Percentiles rank a stretch among this genome's conserved stretches.
Conservation (phyloP, 208 protist genomes). For the Kentomonas sorsogonicus region DNA sequence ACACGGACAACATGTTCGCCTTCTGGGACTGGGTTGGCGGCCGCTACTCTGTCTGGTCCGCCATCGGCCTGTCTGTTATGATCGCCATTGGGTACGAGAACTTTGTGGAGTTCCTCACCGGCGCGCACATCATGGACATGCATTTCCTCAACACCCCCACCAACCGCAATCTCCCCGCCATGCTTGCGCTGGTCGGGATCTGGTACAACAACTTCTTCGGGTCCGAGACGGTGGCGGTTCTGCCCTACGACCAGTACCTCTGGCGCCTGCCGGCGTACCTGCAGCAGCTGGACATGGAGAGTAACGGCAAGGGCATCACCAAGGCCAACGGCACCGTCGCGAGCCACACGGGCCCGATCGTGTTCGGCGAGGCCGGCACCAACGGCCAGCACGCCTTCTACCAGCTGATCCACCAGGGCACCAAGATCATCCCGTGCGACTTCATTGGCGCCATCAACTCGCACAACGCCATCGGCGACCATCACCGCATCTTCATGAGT, state of each 20-base stretch:
- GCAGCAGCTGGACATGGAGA: constrained; percentile 97
- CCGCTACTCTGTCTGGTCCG: constrained; percentile 96
- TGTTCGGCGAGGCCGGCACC: constrained; percentile 96
- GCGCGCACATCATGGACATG: constrained; percentile 78
- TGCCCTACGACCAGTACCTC: constrained; percentile 98
- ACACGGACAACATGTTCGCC: constrained; percentile 95
- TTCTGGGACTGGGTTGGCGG: constrained; percentile 99
- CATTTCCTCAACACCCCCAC: constrained; percentile 68
- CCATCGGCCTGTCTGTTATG: constrained; percentile 95
- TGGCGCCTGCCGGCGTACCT: constrained; percentile 96
- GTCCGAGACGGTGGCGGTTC: constrained; percentile 92
- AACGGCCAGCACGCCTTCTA: constrained; percentile 95
- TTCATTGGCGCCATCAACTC: constrained; percentile 92
- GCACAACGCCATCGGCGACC: constrained; percentile 91
- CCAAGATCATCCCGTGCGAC: constrained; percentile 95
- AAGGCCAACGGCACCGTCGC: constrained; percentile 46
- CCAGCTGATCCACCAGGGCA: constrained; percentile 96
- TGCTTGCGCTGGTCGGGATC: constrained; percentile 93
- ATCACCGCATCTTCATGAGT: constrained; percentile 94
- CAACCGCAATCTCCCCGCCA: constrained; percentile 88
- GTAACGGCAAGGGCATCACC: constrained; percentile 94
- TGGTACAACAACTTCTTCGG: constrained; percentile 98
- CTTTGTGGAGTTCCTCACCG: constrained; percentile 93
- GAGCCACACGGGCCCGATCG: constrained; percentile 92
- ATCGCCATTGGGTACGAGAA: constrained; percentile 93